Evolutionary conservation across 768 basidiomycete species (phyloP).

Genomic region (Suillus decipiens): DNA sequence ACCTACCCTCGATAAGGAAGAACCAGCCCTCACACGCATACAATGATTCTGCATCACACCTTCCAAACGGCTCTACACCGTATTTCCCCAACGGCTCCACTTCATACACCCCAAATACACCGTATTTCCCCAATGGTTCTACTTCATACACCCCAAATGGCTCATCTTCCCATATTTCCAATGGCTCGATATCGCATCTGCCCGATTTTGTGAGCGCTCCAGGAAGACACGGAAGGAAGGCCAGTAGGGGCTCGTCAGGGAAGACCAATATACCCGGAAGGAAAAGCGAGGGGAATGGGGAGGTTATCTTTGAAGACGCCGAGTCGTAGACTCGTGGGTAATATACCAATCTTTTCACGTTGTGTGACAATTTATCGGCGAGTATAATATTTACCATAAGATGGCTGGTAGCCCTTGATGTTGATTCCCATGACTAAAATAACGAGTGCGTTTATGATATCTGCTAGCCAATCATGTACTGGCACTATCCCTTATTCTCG

Average conservation of each 20-base stretch:
- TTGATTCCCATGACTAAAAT: neutral
- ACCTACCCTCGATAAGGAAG: conserved; percentile 60
- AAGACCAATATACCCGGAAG: conserved; percentile 36
- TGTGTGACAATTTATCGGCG: neutral
- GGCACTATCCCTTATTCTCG: neutral
- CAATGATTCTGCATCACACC: conserved; percentile 1
- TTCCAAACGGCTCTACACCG: conserved; percentile 3
- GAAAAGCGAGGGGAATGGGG: conserved; percentile 45
- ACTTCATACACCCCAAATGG: neutral
- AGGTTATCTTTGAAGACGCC: conserved; percentile 56
- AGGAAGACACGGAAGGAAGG: conserved; percentile 31
- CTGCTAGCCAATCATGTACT: neutral
- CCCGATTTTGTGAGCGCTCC: conserved; percentile 67
- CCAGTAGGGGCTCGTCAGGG: conserved; percentile 24
- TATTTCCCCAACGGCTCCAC: conserved; percentile 1
- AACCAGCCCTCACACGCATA: conserved; percentile 22
- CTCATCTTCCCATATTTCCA: conserved; percentile 19
- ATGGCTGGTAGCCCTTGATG: neutral
- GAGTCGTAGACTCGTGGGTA: neutral
- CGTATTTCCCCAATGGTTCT: conserved; percentile 1
- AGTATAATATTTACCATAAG: conserved; percentile 3
- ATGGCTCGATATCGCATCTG: conserved; percentile 52
- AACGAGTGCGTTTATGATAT: neutral
- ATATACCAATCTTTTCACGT: neutral
- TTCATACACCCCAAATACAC: neutral